phyloP scores from a whole-genome alignment of 768 basidiomycete genomes.

The Lentinula raphanica region DNA sequence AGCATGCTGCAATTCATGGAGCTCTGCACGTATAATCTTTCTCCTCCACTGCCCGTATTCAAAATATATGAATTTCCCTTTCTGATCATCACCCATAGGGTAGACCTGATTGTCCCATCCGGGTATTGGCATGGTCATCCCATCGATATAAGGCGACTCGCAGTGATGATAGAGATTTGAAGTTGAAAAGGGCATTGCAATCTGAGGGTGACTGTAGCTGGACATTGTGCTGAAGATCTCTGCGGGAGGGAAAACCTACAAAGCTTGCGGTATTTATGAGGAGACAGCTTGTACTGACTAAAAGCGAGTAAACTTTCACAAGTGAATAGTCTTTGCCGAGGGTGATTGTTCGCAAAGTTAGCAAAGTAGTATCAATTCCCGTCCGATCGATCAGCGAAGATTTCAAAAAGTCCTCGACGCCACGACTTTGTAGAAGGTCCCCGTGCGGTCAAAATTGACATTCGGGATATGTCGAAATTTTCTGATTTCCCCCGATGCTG shows the following conservation, averaged over 20 bases:
- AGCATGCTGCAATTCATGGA: constrained; percentile 58
- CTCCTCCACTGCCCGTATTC: constrained; percentile 56
- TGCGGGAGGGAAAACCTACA: no score
- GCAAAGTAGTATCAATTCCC: background rate
- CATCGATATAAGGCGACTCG: background rate
- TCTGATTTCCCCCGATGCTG: background rate
- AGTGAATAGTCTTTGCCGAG: background rate
- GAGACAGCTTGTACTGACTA: background rate
- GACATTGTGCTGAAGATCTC: background rate
- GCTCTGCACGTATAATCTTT: constrained; percentile 47
- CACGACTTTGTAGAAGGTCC: background rate
- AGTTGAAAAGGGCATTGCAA: background rate
- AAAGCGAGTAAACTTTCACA: background rate
- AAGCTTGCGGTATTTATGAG: background rate
- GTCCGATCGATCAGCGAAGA: background rate
- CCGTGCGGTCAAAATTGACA: background rate
- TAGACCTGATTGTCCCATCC: background rate
- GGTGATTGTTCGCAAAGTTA: background rate
- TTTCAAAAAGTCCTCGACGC: background rate
- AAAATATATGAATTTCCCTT: constrained; percentile 35
- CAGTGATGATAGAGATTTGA: background rate
- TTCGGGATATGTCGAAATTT: no score
- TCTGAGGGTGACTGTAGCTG: background rate
- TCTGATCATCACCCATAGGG: background rate
- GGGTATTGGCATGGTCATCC: background rate